These are phyloP conservation scores for Hippophae tibetana DNA, from an alignment of 306 rosid genomes.

Conservation along the genomic window DNA sequence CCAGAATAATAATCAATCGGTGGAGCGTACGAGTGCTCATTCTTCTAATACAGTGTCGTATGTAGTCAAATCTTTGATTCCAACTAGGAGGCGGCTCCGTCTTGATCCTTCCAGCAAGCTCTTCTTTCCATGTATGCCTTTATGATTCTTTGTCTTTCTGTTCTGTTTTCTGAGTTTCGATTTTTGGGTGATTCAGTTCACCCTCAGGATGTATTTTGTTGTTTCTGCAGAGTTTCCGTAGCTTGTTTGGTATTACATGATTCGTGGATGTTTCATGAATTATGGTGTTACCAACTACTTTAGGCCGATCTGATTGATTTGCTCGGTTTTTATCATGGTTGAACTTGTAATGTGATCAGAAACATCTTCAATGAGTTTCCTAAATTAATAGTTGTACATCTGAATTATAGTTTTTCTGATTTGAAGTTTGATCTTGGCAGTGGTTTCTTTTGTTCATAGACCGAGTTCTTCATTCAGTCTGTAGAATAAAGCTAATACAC, in stretches of 20 bases:
- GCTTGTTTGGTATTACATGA: constrained; percentile 12
- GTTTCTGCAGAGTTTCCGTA: neutral
- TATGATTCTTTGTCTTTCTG: neutral
- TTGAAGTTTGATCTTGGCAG: too few relatives aligned
- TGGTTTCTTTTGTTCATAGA: too few relatives aligned
- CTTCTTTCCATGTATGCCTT: constrained; percentile 72
- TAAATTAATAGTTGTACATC: too few relatives aligned
- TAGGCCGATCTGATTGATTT: too few relatives aligned
- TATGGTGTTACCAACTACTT: too few relatives aligned
- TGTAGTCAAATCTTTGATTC: constrained; percentile 72
- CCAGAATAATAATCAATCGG: constrained; percentile 35
- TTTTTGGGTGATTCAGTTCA: constrained; percentile 4
- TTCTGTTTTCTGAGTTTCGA: constrained; percentile 6
- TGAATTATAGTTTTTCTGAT: too few relatives aligned
- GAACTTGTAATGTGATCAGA: too few relatives aligned
- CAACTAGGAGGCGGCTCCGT: constrained; percentile 72
- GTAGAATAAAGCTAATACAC: too few relatives aligned
- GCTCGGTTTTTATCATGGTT: too few relatives aligned
- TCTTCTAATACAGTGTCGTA: constrained; percentile 56
- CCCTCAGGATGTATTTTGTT: too few relatives aligned
- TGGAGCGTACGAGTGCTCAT: constrained; percentile 42
- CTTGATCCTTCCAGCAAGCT: constrained; percentile 96
- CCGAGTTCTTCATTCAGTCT: too few relatives aligned
- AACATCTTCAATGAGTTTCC: too few relatives aligned
- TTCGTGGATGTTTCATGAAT: neutral